A percentile compares a stretch with the other conserved stretches of the same genome.
These are phyloP conservation scores for Flaveria floridana DNA, from an alignment of 140 eudicot species.

Conservation along the genomic window DNA sequence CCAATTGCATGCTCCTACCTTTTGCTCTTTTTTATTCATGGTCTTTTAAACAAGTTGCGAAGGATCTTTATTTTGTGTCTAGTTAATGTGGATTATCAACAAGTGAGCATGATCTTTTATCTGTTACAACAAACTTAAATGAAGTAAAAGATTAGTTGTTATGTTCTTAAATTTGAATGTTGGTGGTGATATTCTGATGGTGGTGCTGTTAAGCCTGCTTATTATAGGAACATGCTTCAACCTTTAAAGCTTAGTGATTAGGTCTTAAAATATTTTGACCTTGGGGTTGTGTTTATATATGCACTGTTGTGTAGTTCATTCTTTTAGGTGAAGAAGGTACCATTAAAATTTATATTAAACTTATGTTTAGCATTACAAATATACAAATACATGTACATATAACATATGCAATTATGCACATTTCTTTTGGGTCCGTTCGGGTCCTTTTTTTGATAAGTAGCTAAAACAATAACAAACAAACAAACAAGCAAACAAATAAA, in stretches of 20 bases:
- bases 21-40: neutral
- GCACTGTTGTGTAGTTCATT: constrained; percentile 2
- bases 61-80: constrained; percentile 3
- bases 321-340: neutral
- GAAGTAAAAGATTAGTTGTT: neutral
- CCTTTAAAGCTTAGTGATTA: neutral
- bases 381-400: neutral
- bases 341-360: neutral
- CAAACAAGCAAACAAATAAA: no score
- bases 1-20: neutral
- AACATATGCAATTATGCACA: neutral
- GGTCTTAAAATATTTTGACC: neutral
- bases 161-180: neutral
- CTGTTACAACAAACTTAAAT: neutral
- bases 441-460: constrained; percentile 9
- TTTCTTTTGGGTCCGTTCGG: neutral
- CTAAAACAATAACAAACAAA: neutral
- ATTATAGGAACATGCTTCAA: constrained; percentile 17
- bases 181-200: neutral
- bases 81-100: constrained; percentile 9
- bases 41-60: constrained; percentile 1
- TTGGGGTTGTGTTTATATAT: neutral
- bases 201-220: neutral
- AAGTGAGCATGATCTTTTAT: neutral
- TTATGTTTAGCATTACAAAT: constrained; percentile 6